Percentiles rank a stretch among this genome's conserved stretches.
Evolutionary conservation across 139 green algal genomes (phyloP).

Genomic region (Coelastrella sp.): DNA sequence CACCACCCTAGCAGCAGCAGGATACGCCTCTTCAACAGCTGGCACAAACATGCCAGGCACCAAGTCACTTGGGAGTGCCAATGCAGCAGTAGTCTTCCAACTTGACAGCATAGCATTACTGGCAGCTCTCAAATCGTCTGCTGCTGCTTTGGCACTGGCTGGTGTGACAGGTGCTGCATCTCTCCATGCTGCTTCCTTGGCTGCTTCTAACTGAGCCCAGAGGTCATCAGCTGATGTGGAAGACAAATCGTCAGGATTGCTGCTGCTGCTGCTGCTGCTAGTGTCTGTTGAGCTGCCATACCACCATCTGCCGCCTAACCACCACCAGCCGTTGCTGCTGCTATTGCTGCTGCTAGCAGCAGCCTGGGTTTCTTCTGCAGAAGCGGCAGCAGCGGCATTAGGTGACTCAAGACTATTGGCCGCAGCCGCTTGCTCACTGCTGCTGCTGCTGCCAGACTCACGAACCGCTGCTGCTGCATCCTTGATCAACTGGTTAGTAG

Average conservation of each 20-base stretch:
- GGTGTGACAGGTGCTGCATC: conserved; percentile 46
- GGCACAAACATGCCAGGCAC: background rate
- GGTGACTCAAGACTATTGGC: background rate
- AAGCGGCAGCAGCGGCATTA: background rate
- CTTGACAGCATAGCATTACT: conserved; percentile 10
- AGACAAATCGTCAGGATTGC: background rate
- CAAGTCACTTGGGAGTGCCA: background rate
- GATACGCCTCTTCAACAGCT: conserved; percentile 42
- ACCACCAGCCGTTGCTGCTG: conserved; percentile 21
- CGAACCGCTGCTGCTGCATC: background rate
- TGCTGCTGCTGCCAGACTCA: background rate
- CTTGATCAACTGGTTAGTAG: background rate
- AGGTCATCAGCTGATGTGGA: background rate
- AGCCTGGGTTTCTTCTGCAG: background rate
- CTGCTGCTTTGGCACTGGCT: conserved; percentile 61
- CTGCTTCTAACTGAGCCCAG: conserved; percentile 8
- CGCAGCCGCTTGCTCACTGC: background rate
- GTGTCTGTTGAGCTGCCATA: background rate
- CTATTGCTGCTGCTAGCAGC: background rate
- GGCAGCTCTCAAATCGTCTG: conserved; percentile 60
- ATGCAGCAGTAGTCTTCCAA: conserved; percentile 17
- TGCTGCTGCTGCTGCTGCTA: background rate
- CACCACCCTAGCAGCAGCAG: conserved; percentile 53
- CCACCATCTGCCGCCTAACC: conserved; percentile 21
- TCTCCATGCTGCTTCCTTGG: background rate